A percentile compares a stretch with the other conserved stretches of the same genome.
Evolutionary conservation across 2,329 filamentous ascomycete genomes (phyloP).

Genomic region (Claviceps africana): DNA sequence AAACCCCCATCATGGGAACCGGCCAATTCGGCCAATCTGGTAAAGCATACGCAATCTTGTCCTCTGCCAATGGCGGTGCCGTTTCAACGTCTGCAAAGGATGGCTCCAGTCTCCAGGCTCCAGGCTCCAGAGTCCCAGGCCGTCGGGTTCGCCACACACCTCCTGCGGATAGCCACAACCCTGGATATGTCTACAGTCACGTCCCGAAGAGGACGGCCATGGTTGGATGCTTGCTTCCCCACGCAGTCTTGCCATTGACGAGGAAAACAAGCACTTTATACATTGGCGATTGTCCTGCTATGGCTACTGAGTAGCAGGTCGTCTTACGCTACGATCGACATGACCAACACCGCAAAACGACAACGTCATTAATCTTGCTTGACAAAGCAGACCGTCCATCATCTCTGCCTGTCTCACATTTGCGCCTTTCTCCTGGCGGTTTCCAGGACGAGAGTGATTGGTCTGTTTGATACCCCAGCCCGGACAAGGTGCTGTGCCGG

Average conservation of each 20-base stretch:
- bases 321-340: too few species aligned
- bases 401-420: neutral
- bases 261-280: neutral
- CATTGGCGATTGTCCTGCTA: too few species aligned
- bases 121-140: too few species aligned
- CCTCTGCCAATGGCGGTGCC: constrained; percentile 3
- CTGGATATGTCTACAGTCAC: constrained; percentile 2
- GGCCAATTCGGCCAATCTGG: neutral
- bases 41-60: neutral
- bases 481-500: constrained; percentile 2
- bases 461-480: constrained; percentile 6
- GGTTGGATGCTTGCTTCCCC: neutral
- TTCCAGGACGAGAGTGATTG: constrained; percentile 1
- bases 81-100: constrained; percentile 6
- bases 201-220: neutral
- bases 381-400: neutral
- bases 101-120: too few species aligned
- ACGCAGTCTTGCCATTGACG: too few species aligned
- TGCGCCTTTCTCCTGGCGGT: neutral
- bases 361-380: neutral
- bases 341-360: neutral
- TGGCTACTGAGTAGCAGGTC: too few species aligned
- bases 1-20: too few species aligned
- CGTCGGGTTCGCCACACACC: constrained; percentile 15
- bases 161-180: constrained; percentile 5